Percentiles rank a stretch among this genome's conserved stretches.
These are phyloP conservation scores for Chaetomiaceae sp. DNA, from an alignment of 2,329 filamentous ascomycete genomes.

Conservation along the genomic window DNA sequence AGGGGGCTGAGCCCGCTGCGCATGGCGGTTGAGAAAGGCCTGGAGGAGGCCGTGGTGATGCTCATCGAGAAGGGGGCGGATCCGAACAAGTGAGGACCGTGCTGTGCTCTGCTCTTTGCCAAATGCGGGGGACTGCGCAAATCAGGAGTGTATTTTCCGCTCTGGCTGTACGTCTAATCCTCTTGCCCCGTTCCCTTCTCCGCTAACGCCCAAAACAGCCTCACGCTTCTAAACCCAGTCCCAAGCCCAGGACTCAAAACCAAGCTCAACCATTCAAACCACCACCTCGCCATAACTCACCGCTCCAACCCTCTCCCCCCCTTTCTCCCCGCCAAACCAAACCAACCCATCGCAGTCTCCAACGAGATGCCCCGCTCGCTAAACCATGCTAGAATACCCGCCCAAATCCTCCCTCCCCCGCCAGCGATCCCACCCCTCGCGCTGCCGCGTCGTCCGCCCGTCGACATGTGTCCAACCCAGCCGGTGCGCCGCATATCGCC, in stretches of 20 bases:
- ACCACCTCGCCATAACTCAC: background rate
- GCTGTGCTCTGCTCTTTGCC: background rate
- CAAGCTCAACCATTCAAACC: too few relatives aligned
- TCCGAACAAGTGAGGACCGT: constrained; percentile 11
- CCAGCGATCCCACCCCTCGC: background rate
- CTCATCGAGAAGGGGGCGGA: constrained; percentile 24
- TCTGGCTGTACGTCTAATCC: too few relatives aligned
- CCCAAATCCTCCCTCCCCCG: background rate
- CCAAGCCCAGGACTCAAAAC: too few relatives aligned
- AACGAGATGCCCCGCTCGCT: too few relatives aligned
- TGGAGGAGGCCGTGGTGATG: constrained; percentile 23
- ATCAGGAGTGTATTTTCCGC: too few relatives aligned
- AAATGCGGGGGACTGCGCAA: background rate
- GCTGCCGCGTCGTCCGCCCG: background rate
- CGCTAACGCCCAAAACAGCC: too few relatives aligned
- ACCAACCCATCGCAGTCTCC: background rate
- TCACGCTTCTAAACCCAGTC: too few relatives aligned
- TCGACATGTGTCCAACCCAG: background rate
- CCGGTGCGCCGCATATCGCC: background rate
- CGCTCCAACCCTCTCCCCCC: too few relatives aligned
- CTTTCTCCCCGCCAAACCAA: background rate
- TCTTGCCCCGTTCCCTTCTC: too few relatives aligned
- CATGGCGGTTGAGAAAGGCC: constrained; percentile 21
- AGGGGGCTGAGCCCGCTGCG: constrained; percentile 19
- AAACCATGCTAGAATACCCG: background rate